phyloP scores from a whole-genome alignment of 2,329 filamentous ascomycete species.

The Aspergillus phoenicis region DNA sequence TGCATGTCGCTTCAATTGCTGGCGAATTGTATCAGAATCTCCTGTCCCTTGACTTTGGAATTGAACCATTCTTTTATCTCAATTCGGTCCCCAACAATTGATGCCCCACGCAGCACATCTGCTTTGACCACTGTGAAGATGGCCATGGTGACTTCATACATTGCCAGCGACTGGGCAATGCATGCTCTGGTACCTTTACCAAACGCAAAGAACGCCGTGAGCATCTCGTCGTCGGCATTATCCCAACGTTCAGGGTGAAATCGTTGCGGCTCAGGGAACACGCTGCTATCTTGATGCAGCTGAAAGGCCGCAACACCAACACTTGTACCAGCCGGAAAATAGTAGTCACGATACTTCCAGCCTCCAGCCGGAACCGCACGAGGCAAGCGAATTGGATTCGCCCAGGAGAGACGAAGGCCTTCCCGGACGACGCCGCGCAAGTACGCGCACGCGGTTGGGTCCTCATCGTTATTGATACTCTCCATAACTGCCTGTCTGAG shows the following conservation, averaged over 20 bases:
- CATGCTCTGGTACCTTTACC: conserved; percentile 53
- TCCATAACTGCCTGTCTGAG: conserved; percentile 40
- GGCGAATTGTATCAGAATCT: conserved; percentile 36
- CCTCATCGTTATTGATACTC: conserved; percentile 24
- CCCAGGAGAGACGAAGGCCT: conserved; percentile 54
- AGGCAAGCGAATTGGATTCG: conserved; percentile 55
- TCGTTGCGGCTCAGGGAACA: conserved; percentile 46
- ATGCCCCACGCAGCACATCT: conserved; percentile 51
- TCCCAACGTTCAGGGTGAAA: conserved; percentile 57
- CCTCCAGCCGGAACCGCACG: conserved; percentile 50
- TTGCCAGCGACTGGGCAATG: conserved; percentile 55
- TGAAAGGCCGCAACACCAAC: conserved; percentile 51
- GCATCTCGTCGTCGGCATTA: conserved; percentile 41
- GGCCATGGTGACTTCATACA: conserved; percentile 47
- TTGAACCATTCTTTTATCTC: conserved; percentile 62
- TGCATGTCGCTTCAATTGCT: neutral
- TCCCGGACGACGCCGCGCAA: conserved; percentile 55
- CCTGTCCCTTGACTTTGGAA: conserved; percentile 53
- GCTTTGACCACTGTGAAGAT: conserved; percentile 47
- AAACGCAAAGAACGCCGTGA: conserved; percentile 52
- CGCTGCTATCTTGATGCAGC: conserved; percentile 49
- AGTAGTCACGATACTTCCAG: conserved; percentile 38
- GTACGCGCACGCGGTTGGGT: conserved; percentile 41
- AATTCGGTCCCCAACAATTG: conserved; percentile 44
- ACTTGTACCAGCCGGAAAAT: conserved; percentile 48